Percentiles rank a stretch among this genome's conserved stretches.
Evolutionary conservation across 2,329 filamentous ascomycete genomes (phyloP).

Genomic region (Tolypocladium guangdongense): DNA sequence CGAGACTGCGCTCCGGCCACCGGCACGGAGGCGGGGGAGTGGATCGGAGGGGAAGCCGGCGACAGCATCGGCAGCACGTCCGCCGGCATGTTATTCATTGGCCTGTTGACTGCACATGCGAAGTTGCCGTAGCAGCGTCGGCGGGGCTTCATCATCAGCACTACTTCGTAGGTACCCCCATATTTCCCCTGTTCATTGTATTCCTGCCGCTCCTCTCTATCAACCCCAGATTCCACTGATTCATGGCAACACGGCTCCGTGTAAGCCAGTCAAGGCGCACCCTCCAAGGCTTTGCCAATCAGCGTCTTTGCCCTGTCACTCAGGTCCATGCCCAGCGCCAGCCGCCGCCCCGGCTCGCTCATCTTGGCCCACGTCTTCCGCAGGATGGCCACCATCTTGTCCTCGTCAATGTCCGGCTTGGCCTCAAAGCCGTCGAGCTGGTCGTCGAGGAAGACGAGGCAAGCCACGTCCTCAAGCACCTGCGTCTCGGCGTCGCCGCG

Average conservation of each 20-base stretch:
- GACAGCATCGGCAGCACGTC: neutral
- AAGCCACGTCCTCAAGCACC: conserved; percentile 74
- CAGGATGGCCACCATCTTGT: conserved; percentile 62
- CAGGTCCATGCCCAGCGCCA: conserved; percentile 57
- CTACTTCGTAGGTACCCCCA: too few species aligned
- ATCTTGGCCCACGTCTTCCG: conserved; percentile 70
- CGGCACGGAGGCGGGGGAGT: neutral
- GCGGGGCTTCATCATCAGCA: too few species aligned
- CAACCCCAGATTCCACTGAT: too few species aligned
- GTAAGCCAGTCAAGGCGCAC: neutral
- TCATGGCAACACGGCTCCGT: too few species aligned
- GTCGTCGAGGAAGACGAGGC: conserved; percentile 78
- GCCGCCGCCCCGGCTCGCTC: conserved; percentile 47
- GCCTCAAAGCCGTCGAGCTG: conserved; percentile 73
- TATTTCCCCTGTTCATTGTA: too few species aligned
- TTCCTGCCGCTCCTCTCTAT: too few species aligned
- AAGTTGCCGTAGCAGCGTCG: too few species aligned
- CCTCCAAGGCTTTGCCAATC: conserved; percentile 49
- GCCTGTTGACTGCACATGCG: too few species aligned
- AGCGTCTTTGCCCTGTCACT: conserved; percentile 50
- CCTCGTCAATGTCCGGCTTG: conserved; percentile 55
- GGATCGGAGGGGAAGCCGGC: neutral
- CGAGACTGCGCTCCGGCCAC: neutral
- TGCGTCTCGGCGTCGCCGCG: conserved; percentile 50
- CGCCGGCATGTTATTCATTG: too few species aligned